Base-by-base conservation (phyloP, 495 filamentous ascomycete species). In the Jackrogersella minutella region DNA sequence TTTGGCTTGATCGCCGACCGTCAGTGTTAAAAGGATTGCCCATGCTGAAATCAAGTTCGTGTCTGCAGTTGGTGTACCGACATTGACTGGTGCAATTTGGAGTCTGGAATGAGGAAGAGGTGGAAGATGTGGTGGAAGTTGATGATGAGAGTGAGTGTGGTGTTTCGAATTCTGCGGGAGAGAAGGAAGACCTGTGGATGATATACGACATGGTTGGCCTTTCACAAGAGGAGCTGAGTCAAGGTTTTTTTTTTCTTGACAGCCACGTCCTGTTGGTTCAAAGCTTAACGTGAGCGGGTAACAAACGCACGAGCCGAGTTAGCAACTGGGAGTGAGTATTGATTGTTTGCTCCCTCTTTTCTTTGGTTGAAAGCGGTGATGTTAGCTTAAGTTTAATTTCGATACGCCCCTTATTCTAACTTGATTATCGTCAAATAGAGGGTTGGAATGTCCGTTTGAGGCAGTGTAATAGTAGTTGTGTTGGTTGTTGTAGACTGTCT, bases 1-100 rank as follows among this genome's bases (percentile, higher is more conserved):
- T 36, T 19, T 50, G 39, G 4, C 22, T n/a, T 22, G 63, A 24
- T 19, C 33, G 2, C 16, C 39, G 19, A 11, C 34, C n/a, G 16
- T 39, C 56, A 24, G 44, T 31, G 5, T 49, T 9, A 10, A 64
- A 60, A 13, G 66, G 66, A 40, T 69, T 24, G 2, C 62, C 55
- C 66, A 69, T 69, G 24, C 24, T 43, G 58, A 61, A 50, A 17
- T 21, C 19, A 26, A 41, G 44, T 19, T 37, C 50, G 39, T 69
- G 50, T 57, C 50, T 61, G 16, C 43, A 57, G 2, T 21, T 19
- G 6, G 10, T 21, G 17, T 64, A 56, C 14, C 56, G 41, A 17
- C 56, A 56, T 16, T 36, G 21, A 7, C 41, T 57, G 9, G 55
- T 52, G n/a, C 50, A 64, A 31, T 33, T 34, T 8, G 59, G 44